Evolutionary conservation across 2,329 filamentous ascomycete species (phyloP), one percentile per base, ranked within the genome.

Genomic region (Monosporascus ibericus): DNA sequence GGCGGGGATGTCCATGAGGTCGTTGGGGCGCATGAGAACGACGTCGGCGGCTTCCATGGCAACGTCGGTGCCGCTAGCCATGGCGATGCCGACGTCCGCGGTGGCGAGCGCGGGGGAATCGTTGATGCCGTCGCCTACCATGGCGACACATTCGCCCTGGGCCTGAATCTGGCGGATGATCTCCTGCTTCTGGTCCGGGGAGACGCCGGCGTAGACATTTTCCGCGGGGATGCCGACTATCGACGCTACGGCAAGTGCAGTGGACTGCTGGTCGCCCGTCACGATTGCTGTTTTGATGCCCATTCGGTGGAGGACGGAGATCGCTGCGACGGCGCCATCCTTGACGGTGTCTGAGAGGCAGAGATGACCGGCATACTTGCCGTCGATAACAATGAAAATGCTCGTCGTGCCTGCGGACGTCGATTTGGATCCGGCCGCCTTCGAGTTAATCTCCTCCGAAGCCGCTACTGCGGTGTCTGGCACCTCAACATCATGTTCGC

Each of bases 51-150:
- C 94, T 73, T 97, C 94, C 84, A 99, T 95, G 48, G 94, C 94
- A 1, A 99, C 92, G 67, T 97, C 94, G 0, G 94, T 97, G 52
- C 94, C 94, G 7, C 86, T 91, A 5, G 90, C 82, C 70, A 99
- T 90, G 53, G 92, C 92, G 60, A 99, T 96, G 58, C 94, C 94
- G 27, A 97, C 85, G 61, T 95, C 86, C 11, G 94, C 92, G 0
- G 91, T 95, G 0, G 91, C 94, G 11, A 99, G 82, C 1, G 94
- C 94, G 0, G 94, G 94, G 0, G 91, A 96, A 74, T 99, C 94
- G 71, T 99, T 99, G 79, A 99, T 96, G 42, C 94, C 94, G 69
- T 99, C 94, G 49, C 94, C 92, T 15, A 97, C 92, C 94, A 99
- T 99, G 60, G 90, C 94, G 25, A 97, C 90, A 48, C 87, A 77